Evolutionary conservation across 2,329 filamentous ascomycete species (phyloP).

Genomic region (Rhexocercosporidium sp.): DNA sequence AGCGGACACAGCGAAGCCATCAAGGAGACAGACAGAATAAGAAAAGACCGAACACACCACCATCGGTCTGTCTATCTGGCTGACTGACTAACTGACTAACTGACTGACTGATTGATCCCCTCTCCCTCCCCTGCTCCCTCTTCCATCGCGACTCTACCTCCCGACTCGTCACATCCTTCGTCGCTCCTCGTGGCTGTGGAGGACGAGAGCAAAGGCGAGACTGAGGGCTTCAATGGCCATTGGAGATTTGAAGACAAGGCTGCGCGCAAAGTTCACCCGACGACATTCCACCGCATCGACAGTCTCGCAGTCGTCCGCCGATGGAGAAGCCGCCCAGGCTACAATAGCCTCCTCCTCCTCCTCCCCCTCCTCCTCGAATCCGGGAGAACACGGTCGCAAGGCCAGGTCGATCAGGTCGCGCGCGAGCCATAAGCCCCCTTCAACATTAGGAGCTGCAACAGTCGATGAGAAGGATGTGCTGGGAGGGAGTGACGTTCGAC

Average conservation of each 20-base stretch:
- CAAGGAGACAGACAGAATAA: background rate
- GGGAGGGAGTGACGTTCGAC: slow-evolving; percentile 10
- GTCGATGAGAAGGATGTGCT: slow-evolving; percentile 26
- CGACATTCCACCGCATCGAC: slow-evolving; percentile 32
- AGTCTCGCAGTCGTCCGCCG: slow-evolving; percentile 26
- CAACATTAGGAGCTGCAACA: slow-evolving; percentile 19
- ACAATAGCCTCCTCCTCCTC: too few species aligned
- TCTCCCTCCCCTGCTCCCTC: background rate
- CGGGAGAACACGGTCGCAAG: slow-evolving; percentile 1
- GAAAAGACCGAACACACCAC: background rate
- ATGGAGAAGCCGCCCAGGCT: slow-evolving; percentile 18
- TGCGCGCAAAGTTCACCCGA: slow-evolving; percentile 36
- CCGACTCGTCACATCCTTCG: too few species aligned
- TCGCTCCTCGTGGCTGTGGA: background rate
- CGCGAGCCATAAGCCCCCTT: slow-evolving; percentile 18
- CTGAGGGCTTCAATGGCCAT: slow-evolving; percentile 35
- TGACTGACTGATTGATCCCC: background rate
- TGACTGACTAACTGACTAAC: background rate
- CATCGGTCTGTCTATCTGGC: background rate
- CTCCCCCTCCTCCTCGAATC: background rate
- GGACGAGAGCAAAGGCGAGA: background rate
- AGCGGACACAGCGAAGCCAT: too few species aligned
- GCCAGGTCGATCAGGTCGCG: slow-evolving; percentile 21
- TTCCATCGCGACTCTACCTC: background rate
- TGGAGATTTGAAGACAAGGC: slow-evolving; percentile 34